Evolutionary conservation across 768 basidiomycete species (phyloP), one percentile per base, ranked within the genome.

Genomic region (Suillus hirtellus): DNA sequence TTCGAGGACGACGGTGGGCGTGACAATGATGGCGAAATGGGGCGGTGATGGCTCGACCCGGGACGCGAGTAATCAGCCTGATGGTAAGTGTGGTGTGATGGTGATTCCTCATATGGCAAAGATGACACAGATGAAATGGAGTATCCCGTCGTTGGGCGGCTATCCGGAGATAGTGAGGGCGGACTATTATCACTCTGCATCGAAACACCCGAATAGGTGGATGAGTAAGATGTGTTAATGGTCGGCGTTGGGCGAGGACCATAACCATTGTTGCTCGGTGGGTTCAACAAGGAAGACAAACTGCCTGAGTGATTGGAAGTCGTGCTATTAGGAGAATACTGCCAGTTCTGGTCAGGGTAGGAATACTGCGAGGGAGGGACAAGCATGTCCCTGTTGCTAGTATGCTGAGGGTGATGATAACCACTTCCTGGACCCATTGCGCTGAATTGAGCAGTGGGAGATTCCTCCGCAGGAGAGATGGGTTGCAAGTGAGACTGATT

Each of bases 41-140:
- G 75, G 15, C 87, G 83, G 70, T 90, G 90, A 67, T 90, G 89
- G 62, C 88, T 84, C 3, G 91, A 93, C 69, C 80, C 83, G 1
- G 91, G 89, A 35, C 90, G 87, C 59, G 89, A 87, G 72, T 89
- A 89, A 70, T 92, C 86, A 14, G 67, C 63, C 14, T 76, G 76
- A 62, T 84, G 82, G 62, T 84, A 77, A 37, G 67, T 64, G 2
- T 63, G 63, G 37, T 77, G 74, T 10, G 72, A 77, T 8, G 74
- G 73, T 35, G 75, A 80, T 49, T 90, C 88, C 60, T 88, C 88
- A 74, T 92, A 90, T 0, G 87, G 82, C 67, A 91, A 72, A 21
- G 89, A 92, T 1, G 89, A 89, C 67, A 92, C 90, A 14, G 90
- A 92, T 2, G 90, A 88, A 62, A 92, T 90, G 44, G 92, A 93